phyloP scores from a whole-genome alignment of 1,284 basidiomycete species.

The Polyporus tsugae region DNA sequence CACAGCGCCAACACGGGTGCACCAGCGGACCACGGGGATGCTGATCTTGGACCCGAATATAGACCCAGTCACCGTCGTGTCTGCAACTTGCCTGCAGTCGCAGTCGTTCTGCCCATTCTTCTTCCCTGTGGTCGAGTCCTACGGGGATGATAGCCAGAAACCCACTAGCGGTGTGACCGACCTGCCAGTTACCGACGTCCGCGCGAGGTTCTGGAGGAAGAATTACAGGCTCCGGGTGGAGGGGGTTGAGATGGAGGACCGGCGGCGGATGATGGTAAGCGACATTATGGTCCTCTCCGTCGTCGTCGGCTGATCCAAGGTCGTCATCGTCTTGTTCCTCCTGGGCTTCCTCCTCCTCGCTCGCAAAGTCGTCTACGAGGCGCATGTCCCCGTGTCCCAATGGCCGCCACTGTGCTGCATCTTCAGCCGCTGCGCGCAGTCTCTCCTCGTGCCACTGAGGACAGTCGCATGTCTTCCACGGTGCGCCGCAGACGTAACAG shows the following conservation, averaged over 20 bases:
- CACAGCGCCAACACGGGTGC: neutral
- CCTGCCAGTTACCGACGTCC: neutral
- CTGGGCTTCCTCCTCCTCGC: neutral
- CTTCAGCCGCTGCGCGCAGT: conserved; percentile 42
- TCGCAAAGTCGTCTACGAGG: neutral
- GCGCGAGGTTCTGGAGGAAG: neutral
- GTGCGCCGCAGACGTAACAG: conserved; percentile 56
- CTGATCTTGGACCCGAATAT: neutral
- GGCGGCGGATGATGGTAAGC: neutral
- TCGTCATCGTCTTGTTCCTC: neutral
- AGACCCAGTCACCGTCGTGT: neutral
- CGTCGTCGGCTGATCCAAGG: neutral
- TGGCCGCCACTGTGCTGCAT: conserved; percentile 42
- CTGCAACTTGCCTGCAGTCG: neutral
- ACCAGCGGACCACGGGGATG: neutral
- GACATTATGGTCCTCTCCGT: neutral
- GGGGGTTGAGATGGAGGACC: neutral
- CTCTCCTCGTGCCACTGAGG: conserved; percentile 63
- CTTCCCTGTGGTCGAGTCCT: neutral
- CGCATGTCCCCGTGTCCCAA: neutral
- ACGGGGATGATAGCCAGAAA: neutral
- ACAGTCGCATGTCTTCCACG: conserved; percentile 62
- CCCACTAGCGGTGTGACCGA: neutral
- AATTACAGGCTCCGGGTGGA: neutral
- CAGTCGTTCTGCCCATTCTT: neutral